Evolutionary conservation across 352 stramenopile species (phyloP).

Genomic region (Phytophthora rubi): DNA sequence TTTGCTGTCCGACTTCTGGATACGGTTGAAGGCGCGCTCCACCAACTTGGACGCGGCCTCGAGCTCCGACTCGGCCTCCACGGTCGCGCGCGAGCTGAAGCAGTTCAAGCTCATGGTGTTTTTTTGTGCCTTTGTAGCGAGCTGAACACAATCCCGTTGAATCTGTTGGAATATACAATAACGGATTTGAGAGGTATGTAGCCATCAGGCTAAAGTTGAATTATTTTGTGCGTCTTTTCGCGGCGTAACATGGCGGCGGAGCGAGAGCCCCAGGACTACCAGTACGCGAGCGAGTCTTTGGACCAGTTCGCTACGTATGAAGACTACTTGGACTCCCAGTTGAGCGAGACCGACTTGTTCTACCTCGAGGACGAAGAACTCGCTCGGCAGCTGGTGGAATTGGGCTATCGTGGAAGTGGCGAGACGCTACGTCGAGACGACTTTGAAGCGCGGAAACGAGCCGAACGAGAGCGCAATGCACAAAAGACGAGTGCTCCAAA

Average conservation of each 20-base stretch:
- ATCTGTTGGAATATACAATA: slow-evolving; percentile 23
- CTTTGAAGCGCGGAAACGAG: slow-evolving; percentile 92
- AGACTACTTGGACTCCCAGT: slow-evolving; percentile 94
- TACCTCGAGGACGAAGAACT: slow-evolving; percentile 95
- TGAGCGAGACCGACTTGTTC: slow-evolving; percentile 93
- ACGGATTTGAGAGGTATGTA: slow-evolving; percentile 16
- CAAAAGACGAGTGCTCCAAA: slow-evolving; percentile 92
- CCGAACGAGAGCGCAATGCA: slow-evolving; percentile 86
- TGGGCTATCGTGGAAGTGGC: slow-evolving; percentile 93
- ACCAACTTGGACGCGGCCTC: slow-evolving; percentile 73
- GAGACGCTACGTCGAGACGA: slow-evolving; percentile 93
- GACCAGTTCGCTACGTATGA: slow-evolving; percentile 94
- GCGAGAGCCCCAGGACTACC: slow-evolving; percentile 64
- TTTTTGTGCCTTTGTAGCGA: slow-evolving; percentile 1
- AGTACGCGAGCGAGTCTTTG: slow-evolving; percentile 82
- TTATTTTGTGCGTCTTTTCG: slow-evolving; percentile 31
- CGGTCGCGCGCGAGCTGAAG: slow-evolving; percentile 56
- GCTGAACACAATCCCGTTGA: slow-evolving; percentile 16
- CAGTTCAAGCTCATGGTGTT: slow-evolving; percentile 72
- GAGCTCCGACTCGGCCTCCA: slow-evolving; percentile 69
- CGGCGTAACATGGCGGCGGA: slow-evolving; percentile 51
- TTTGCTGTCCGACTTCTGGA: slow-evolving; percentile 66
- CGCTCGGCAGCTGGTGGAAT: slow-evolving; percentile 92
- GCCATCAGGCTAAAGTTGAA: slow-evolving; percentile 18
- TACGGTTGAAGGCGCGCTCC: slow-evolving; percentile 57